Evolutionary conservation across 2,329 filamentous ascomycete genomes (phyloP), one percentile per base, ranked within the genome.

Genomic region (Alternaria sp.): DNA sequence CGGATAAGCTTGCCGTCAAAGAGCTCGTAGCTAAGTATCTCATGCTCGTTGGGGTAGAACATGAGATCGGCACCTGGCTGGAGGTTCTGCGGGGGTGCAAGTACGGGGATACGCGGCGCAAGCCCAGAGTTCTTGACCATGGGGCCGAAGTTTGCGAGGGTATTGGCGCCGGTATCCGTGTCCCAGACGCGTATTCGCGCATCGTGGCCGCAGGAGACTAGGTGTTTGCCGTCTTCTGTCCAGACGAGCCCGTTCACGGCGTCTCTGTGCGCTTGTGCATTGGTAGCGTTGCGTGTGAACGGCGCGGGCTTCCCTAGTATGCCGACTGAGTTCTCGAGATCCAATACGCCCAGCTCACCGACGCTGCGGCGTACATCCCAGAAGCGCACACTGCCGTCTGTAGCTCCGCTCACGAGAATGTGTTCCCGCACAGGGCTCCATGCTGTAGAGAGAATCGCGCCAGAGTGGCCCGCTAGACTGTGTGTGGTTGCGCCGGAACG

Each of bases 171-270:
- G 0, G 88, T 92, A 0, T 85, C 85, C 2, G 91, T 88, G 75
- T 97, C 87, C 95, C 95, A 98, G 1, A 97, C 92, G 5, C 94
- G 88, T 66, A 98, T 90, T 9, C 91, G 88, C 52, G 92, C 86
- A 77, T 98, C 96, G 61, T 96, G 91, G 0, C 93, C 94, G 2
- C 92, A 87, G 1, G 91, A 93, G 12, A 97, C 85, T 17, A 98
- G 84, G 75, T 91, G 90, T 13, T 83, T 84, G 1, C 93, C 93
- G 74, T 93, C 90, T 63, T 93, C 89, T 1, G 91, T 94, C 93
- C 93, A 98, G 1, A 89, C 85, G 8, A 97, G 83, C 1, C 92
- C 92, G 65, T 97, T 97, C 2, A 96, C 93, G 1, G 93, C 88
- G 4, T 92, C 93, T 11, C 87, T 85, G 73, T 98, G 95, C 0